Evolutionary conservation across 2,329 filamentous ascomycete species (phyloP), one percentile per base, ranked within the genome.

Genomic region (Fusarium annulatum): DNA sequence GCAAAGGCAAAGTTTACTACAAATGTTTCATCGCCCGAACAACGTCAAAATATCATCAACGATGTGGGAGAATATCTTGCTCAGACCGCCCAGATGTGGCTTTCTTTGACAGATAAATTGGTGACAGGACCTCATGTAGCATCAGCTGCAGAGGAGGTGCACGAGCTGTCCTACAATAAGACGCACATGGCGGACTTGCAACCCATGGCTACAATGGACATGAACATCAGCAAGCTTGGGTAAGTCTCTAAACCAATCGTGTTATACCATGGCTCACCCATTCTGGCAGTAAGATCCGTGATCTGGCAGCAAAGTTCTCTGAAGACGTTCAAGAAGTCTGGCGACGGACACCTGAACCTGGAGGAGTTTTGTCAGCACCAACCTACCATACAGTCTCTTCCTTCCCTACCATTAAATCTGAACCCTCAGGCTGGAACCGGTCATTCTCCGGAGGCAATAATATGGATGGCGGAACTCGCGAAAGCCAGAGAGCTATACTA

Each of bases 51-150:
- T 45, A 63, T 83, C 57, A 76, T 82, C 46, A 73, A 72, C 38
- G 80, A 82, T 39, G 77, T 82, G 64, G 82, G 82, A 38, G 81
- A 83, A 30, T 83, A 83, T 64, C 68, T 83, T 30, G 74, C 76
- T 36, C 80, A 79, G 33, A 81, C 79, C n/a, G 80, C 82, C 28
- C 61, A 77, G 42, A 72, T 82, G 62, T 82, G 78, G 79, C 76
- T 78, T n/a, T 72, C 71, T 28, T 69, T 83, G 56, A 81, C 81
- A 39, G 78, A 81, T n/a, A 76, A 71, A 41, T 72, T 83, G n/a
- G 71, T 81, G 8, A 69, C 77, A 46, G 81, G 80, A 21, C 74
- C 78, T 30, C 80, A 82, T 64, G 79, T 83, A 52, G 73, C 77
- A n/a, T 69, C 74, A 41, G 78, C 78, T 33, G 72, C 73, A 21